A percentile compares a stretch with the other conserved stretches of the same genome.
phyloP scores from a whole-genome alignment of 805 yeast species.

The Barnettozyma siamensis region DNA sequence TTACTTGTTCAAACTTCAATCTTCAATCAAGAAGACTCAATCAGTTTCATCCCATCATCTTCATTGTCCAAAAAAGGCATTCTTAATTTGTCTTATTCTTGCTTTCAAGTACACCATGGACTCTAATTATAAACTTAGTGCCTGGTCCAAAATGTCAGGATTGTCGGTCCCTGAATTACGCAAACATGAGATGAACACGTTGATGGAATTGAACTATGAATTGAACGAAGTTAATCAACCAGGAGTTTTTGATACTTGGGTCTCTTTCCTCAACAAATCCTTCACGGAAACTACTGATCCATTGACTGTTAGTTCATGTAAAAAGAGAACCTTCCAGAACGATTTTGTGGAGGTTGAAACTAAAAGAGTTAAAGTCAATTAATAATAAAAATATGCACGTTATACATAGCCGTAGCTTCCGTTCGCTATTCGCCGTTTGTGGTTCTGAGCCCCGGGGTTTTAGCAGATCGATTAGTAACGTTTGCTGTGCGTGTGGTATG shows the following conservation, averaged over 20 bases:
- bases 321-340: not conserved
- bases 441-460: no score
- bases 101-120: slow-evolving; percentile 74
- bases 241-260: slow-evolving; percentile 2
- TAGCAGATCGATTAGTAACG: no score
- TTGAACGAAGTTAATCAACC: slow-evolving; percentile 29
- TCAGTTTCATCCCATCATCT: slow-evolving; percentile 1
- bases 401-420: no score
- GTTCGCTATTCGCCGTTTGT: no score
- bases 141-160: slow-evolving; percentile 76
- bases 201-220: slow-evolving; percentile 50
- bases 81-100: slow-evolving; percentile 62
- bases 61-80: slow-evolving; percentile 57
- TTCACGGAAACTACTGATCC: no score
- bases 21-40: slow-evolving; percentile 10
- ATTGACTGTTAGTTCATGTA: not conserved
- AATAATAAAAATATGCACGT: no score
- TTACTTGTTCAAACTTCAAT: slow-evolving; percentile 48
- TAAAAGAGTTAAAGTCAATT: slow-evolving; percentile 1
- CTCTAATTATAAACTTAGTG: slow-evolving; percentile 56
- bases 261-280: not conserved
- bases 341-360: not conserved
- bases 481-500: no score
- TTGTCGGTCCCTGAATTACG: slow-evolving; percentile 45
- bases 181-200: slow-evolving; percentile 46